phyloP scores from a whole-genome alignment of 2,329 filamentous ascomycete species.

The Alternaria sp. region DNA sequence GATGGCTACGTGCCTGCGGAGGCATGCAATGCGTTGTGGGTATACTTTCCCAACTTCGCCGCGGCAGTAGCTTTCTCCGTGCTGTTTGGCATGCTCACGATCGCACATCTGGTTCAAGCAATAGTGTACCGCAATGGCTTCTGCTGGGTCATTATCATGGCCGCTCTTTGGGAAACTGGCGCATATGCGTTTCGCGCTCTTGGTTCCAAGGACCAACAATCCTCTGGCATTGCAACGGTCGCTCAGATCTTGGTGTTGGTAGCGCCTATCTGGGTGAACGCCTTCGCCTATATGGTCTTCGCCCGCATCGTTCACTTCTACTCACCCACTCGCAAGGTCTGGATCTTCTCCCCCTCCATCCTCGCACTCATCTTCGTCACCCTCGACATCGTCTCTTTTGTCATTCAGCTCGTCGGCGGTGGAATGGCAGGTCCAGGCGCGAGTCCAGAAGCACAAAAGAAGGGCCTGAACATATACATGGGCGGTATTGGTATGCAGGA shows the following conservation, averaged over 20 bases:
- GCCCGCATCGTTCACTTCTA: constrained; percentile 51
- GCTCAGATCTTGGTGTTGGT: constrained; percentile 55
- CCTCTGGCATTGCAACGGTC: constrained; percentile 35
- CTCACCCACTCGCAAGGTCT: constrained; percentile 26
- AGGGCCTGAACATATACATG: constrained; percentile 53
- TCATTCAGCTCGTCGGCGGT: constrained; percentile 52
- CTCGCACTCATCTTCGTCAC: constrained; percentile 47
- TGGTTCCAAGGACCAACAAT: constrained; percentile 51
- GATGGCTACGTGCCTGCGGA: constrained; percentile 28
- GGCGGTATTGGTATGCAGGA: constrained; percentile 30
- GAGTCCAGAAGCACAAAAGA: constrained; percentile 34
- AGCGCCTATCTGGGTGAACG: constrained; percentile 53
- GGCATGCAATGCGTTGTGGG: constrained; percentile 29
- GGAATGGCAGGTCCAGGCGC: constrained; percentile 40
- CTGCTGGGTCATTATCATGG: constrained; percentile 54
- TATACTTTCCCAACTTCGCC: constrained; percentile 27
- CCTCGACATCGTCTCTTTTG: constrained; percentile 53
- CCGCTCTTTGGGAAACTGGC: constrained; percentile 51
- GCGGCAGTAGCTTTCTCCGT: constrained; percentile 27
- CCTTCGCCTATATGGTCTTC: constrained; percentile 51
- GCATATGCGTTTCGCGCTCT: constrained; percentile 51
- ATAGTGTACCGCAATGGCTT: constrained; percentile 39
- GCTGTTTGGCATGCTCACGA: constrained; percentile 27
- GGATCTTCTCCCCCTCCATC: constrained; percentile 25
- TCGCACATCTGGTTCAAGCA: constrained; percentile 25